Conservation (phyloP, 2,329 filamentous ascomycete genomes). For the Hortaea werneckii region DNA sequence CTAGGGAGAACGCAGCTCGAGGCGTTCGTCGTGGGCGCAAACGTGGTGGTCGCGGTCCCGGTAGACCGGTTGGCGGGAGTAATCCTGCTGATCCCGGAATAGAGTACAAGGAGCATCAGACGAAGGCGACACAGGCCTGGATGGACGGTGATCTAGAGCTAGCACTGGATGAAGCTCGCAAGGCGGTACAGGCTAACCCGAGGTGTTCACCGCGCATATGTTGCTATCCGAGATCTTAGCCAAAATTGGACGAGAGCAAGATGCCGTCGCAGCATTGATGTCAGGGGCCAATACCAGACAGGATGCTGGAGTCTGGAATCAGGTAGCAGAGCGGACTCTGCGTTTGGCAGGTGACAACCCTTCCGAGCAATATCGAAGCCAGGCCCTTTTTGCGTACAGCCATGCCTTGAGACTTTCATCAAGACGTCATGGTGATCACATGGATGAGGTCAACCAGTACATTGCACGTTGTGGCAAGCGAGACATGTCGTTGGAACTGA, state of each 20-base stretch:
- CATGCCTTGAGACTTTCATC: conserved; percentile 29
- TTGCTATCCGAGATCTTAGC: conserved; percentile 50
- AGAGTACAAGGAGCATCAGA: conserved; percentile 59
- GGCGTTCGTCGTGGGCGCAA: conserved; percentile 1
- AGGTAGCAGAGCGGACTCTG: conserved; percentile 46
- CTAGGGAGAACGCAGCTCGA: neutral
- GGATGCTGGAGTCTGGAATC: conserved; percentile 47
- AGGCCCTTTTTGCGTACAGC: conserved; percentile 34
- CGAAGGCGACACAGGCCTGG: conserved; percentile 58
- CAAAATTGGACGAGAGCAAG: conserved; percentile 45
- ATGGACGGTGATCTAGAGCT: conserved; percentile 50
- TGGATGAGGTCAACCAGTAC: conserved; percentile 28
- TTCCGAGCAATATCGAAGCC: conserved; percentile 32
- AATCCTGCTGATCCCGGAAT: conserved; percentile 51
- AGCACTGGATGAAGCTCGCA: conserved; percentile 43
- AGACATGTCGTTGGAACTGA: conserved; percentile 43
- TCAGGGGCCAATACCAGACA: conserved; percentile 48
- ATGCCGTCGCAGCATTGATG: conserved; percentile 46
- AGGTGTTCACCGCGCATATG: conserved; percentile 52
- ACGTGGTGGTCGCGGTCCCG: conserved; percentile 17
- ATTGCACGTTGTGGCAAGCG: conserved; percentile 47
- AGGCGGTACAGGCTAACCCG: conserved; percentile 49
- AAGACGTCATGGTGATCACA: conserved; percentile 32
- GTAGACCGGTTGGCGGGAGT: conserved; percentile 33
- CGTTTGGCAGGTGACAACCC: conserved; percentile 36